These are phyloP conservation scores for Mycena metata DNA, from an alignment of 768 basidiomycete species.

Conservation along the genomic window DNA sequence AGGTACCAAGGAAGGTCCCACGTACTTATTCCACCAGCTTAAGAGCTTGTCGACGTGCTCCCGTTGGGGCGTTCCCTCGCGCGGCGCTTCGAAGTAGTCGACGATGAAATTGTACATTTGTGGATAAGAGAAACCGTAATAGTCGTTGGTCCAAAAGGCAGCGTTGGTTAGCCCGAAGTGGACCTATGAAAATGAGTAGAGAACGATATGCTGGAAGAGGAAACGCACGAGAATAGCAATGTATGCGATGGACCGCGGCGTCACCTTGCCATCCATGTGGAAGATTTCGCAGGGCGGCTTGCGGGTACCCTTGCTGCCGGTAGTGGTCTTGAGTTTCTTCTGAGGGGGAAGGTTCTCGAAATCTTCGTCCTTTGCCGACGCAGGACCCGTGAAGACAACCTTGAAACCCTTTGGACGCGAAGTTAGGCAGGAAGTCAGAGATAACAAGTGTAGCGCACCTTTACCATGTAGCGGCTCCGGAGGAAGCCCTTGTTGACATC, in stretches of 20 bases:
- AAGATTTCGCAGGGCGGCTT: slow-evolving; percentile 20
- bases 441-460: no score
- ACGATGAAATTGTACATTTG: no score
- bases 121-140: slow-evolving; percentile 13
- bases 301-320: not conserved
- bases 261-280: slow-evolving; percentile 30
- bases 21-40: slow-evolving; percentile 22
- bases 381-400: slow-evolving; percentile 10
- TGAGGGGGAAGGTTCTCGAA: slow-evolving; percentile 19
- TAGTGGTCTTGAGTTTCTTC: slow-evolving; percentile 14
- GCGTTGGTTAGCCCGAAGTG: not conserved
- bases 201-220: no score
- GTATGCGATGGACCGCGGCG: slow-evolving; percentile 29
- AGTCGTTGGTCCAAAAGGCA: not conserved
- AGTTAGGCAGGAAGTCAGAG: not conserved
- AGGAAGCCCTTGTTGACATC: slow-evolving; percentile 18
- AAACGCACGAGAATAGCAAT: slow-evolving; percentile 9
- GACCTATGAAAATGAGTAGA: no score
- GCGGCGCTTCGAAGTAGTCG: slow-evolving; percentile 30
- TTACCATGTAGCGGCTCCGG: slow-evolving; percentile 25
- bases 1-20: not conserved
- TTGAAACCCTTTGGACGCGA: not conserved
- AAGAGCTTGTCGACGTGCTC: slow-evolving; percentile 11
- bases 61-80: slow-evolving; percentile 5
- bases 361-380: slow-evolving; percentile 4